Conservation (phyloP, 2,329 filamentous ascomycete genomes). For the Colletotrichum lentis region DNA sequence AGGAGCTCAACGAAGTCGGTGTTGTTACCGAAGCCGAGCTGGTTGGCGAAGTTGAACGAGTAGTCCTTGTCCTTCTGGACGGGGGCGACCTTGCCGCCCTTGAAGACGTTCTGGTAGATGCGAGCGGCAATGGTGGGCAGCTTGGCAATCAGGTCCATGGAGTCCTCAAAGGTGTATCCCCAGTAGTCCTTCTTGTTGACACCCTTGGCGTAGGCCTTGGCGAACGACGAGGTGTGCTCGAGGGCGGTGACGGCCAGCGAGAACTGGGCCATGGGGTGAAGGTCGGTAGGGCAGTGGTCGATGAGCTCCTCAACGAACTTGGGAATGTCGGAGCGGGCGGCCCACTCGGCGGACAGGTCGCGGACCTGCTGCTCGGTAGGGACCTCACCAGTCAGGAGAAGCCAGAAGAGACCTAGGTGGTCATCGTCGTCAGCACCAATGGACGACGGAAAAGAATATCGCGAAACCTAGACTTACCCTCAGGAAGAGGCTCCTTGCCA, state of each 20-base stretch:
- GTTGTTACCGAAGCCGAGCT: conserved; percentile 96
- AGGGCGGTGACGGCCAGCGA: conserved; percentile 96
- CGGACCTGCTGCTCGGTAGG: conserved; percentile 98
- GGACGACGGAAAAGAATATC: not conserved
- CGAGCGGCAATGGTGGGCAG: conserved; percentile 96
- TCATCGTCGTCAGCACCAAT: not conserved
- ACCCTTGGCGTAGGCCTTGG: conserved; percentile 98
- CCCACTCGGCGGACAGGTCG: conserved; percentile 98
- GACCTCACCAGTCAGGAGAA: conserved; percentile 97
- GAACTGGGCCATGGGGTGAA: conserved; percentile 99
- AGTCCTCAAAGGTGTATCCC: conserved; percentile 99
- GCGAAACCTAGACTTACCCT: conserved; percentile 64
- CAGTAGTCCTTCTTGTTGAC: conserved; percentile 99
- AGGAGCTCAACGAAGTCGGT: conserved; percentile 97
- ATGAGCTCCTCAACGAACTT: conserved; percentile 99
- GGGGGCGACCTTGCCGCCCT: conserved; percentile 96
- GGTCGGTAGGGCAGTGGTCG: conserved; percentile 98
- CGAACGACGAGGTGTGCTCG: conserved; percentile 96
- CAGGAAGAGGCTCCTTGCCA: conserved; percentile 94
- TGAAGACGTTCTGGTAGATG: conserved; percentile 99
- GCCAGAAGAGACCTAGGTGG: conserved; percentile 98
- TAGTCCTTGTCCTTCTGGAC: conserved; percentile 99
- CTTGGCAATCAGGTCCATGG: conserved; percentile 99
- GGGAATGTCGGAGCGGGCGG: conserved; percentile 93
- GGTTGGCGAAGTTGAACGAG: conserved; percentile 99